Base-by-base conservation (phyloP, 345 rosid genomes). In the Salix viminalis region DNA sequence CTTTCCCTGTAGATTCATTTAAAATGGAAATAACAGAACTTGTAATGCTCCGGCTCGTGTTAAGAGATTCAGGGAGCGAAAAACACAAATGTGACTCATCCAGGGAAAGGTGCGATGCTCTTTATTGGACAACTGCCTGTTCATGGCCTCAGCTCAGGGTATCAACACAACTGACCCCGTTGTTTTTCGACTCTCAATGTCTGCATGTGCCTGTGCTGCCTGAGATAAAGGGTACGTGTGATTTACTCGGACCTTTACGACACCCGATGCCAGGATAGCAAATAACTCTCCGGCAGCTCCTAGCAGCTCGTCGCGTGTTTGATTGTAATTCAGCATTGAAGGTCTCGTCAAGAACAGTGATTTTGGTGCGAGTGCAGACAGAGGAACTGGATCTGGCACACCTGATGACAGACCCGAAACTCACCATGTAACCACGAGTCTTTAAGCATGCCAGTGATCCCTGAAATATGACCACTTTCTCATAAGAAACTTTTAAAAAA, bases 331-430 rank as follows among this genome's bases (percentile, higher is more conserved):
- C 93, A 93, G 84, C 75, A 93, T 65, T 23, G 91, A 75, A 4
- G 98, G 98, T 84, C 97, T 89, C 1, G 96, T 92, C 84, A 96
- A 83, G 89, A 87, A 96, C 81, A 96, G 85, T 1, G 91, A 86
- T 75, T 92, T 96, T 5, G 93, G 76, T 8, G 85, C 89, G 7
- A 93, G 89, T 23, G 91, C 94, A 26, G 97, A 83, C 71, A 93
- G 66, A 30, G 95, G 91, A 80, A 92, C 69, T 13, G 98, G 95
- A 76, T 96, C 96, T 9, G 88, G 91, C 15, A 75, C 12, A 28
- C 99, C 98, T 0, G 99, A 96, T 56, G 98, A 93, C 83, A 90
- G 94, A n/a, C 66, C 99, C 97, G 56, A 88, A 93, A 76, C 89
- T 86, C 86, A 96, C 97, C 97, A 92, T 87, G 86, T 87, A 88